Base-by-base conservation (phyloP, 306 rosid genomes). In the Macrotyloma uniflorum region DNA sequence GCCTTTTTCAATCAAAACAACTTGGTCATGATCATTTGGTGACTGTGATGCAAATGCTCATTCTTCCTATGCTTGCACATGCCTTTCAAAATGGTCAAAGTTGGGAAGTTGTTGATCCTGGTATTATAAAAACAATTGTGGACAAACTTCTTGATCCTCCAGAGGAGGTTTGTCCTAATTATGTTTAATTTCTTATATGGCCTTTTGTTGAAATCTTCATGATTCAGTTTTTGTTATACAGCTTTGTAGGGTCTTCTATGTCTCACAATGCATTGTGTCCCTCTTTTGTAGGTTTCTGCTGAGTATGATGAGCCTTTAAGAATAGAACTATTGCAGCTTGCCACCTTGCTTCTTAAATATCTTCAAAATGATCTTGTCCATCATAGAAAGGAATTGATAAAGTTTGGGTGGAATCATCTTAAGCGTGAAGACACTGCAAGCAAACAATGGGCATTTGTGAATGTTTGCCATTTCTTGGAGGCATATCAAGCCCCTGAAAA, bases 81-180 rank as follows among this genome's bases (percentile, higher is more conserved):
- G 92, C 99, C 74, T 96, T 96, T 90, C 99, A 93, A 84, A 93
- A 91, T 89, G 91, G 75, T 70, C 96, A 93, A 85, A 96, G 97
- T 81, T 96, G 99, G 99, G 99, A 96, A 82, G 99, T 96, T 64
- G 98, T 96, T 86, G 99, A 96, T 84, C 87, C 86, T 76, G 22
- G 80, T 76, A 91, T 96, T 33, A 89, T 96, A 58, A 90, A 96
- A 84, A 93, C 98, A 72, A 91, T 96, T 62, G 98, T 96, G 22
- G 99, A 96, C 83, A 96, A 93, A 87, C 99, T 96, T 93, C 98
- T 96, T 28, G 99, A 96, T 89, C 99, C 99, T 81, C 99, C 97
- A 13, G 99, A 96, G 83, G 99, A 93, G 97, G 99, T 96, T 74
- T 77, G 47, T 72, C 70, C 36, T 73, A 71, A 42, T 45, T 35